phyloP scores from a whole-genome alignment of 345 rosid genomes.

The Euclidium syriacum region DNA sequence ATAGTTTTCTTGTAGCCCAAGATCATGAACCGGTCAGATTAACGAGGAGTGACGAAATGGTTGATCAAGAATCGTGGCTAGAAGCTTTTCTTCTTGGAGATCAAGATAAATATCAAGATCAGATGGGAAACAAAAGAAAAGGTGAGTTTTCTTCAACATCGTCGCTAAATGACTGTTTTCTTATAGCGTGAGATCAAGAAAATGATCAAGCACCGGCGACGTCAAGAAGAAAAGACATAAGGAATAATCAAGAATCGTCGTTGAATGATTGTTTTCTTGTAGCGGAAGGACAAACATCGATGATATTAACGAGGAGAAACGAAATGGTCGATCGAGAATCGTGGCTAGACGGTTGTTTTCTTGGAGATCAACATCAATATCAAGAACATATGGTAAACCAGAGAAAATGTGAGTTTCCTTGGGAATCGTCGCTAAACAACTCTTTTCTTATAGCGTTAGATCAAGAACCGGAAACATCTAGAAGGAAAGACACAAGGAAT shows the following conservation, averaged over 20 bases:
- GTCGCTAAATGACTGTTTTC: background rate
- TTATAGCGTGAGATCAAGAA: background rate
- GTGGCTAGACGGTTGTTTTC: background rate
- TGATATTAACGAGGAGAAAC: background rate
- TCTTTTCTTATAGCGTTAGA: too few species aligned
- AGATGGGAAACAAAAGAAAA: constrained; percentile 6
- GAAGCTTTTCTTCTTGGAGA: background rate
- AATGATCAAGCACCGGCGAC: background rate
- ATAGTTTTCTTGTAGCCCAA: background rate
- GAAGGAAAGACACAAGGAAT: too few species aligned
- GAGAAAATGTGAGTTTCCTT: too few species aligned
- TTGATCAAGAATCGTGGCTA: background rate
- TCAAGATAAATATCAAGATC: constrained; percentile 10
- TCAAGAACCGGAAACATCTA: too few species aligned
- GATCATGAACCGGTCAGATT: too few species aligned
- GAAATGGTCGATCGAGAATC: background rate
- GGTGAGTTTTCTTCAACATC: too few species aligned
- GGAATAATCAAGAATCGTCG: background rate
- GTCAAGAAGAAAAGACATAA: background rate
- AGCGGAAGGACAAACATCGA: background rate
- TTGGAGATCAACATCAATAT: too few species aligned
- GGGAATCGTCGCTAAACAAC: too few species aligned
- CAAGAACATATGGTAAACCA: too few species aligned
- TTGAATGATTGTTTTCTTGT: background rate
- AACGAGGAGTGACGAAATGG: background rate